Percentiles rank a stretch among this genome's conserved stretches.
These are phyloP conservation scores for Sporopachydermia quercuum DNA, from an alignment of 805 yeast genomes.

Conservation along the genomic window DNA sequence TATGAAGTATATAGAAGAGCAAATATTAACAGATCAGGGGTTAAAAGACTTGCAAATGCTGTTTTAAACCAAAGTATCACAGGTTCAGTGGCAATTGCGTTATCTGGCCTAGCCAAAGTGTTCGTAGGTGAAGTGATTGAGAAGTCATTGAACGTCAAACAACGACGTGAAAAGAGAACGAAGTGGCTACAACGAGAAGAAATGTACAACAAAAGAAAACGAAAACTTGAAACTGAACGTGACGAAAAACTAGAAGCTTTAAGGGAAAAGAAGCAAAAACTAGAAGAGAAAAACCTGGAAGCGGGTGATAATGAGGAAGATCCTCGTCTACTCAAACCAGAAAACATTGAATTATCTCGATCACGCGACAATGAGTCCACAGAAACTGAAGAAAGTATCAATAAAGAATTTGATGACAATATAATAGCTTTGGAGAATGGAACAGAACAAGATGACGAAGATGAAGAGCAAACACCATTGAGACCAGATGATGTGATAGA, in stretches of 20 bases:
- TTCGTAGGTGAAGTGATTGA: constrained; percentile 85
- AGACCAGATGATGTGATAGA: constrained; percentile 77
- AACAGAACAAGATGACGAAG: constrained; percentile 15
- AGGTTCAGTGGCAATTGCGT: constrained; percentile 61
- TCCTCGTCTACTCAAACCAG: not conserved
- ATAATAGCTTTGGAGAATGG: constrained; percentile 24
- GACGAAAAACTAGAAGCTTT: constrained; percentile 16
- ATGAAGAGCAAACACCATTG: constrained; percentile 31
- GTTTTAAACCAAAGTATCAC: constrained; percentile 71
- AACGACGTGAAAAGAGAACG: constrained; percentile 31
- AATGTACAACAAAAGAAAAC: constrained; percentile 15
- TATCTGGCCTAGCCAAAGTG: constrained; percentile 79
- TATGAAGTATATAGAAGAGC: constrained; percentile 82
- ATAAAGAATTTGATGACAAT: constrained; percentile 19
- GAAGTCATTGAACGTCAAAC: constrained; percentile 59
- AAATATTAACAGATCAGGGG: constrained; percentile 53
- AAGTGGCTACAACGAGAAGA: constrained; percentile 18
- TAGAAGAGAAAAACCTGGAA: no score
- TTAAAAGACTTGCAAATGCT: constrained; percentile 66
- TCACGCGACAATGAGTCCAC: constrained; percentile 11
- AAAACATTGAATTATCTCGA: not conserved
- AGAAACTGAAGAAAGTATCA: constrained; percentile 16
- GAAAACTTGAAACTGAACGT: constrained; percentile 23
- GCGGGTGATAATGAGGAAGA: no score
- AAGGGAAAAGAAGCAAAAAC: not conserved